Evolutionary conservation across 2,329 filamentous ascomycete genomes (phyloP).

Genomic region (Diaporthe australafricana): DNA sequence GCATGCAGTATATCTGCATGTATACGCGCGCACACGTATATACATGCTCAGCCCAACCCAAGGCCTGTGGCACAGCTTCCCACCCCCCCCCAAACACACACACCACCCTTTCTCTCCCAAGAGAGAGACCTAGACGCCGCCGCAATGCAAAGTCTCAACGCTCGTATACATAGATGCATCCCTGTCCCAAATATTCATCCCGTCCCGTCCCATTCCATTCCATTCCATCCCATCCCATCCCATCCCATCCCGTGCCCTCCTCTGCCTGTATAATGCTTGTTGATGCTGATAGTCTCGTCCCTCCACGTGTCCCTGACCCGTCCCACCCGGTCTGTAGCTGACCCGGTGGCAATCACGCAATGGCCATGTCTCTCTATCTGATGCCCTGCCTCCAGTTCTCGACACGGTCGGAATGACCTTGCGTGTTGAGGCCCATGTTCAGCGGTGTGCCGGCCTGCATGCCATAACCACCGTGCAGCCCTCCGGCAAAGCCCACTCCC

Average conservation of each 20-base stretch:
- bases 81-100: neutral
- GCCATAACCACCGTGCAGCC: conserved; percentile 36
- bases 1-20: neutral
- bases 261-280: neutral
- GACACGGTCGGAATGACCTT: conserved; percentile 46
- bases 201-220: neutral
- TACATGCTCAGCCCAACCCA: neutral
- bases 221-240: neutral
- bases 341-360: neutral
- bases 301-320: neutral
- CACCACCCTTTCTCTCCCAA: neutral
- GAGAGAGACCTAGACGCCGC: conserved; percentile 25
- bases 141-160: conserved; percentile 36
- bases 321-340: neutral
- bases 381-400: conserved; percentile 50
- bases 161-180: conserved; percentile 31
- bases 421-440: conserved; percentile 28
- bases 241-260: neutral
- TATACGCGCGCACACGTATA: neutral
- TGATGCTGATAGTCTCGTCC: neutral
- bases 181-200: neutral
- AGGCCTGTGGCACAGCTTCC: neutral
- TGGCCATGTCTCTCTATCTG: conserved; percentile 13
- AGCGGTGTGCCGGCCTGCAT: conserved; percentile 38
- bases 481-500: conserved; percentile 28